A percentile compares a stretch with the other conserved stretches of the same genome.
phyloP scores from a whole-genome alignment of 1,284 basidiomycete species.

The Sanghuangporus baumii region DNA sequence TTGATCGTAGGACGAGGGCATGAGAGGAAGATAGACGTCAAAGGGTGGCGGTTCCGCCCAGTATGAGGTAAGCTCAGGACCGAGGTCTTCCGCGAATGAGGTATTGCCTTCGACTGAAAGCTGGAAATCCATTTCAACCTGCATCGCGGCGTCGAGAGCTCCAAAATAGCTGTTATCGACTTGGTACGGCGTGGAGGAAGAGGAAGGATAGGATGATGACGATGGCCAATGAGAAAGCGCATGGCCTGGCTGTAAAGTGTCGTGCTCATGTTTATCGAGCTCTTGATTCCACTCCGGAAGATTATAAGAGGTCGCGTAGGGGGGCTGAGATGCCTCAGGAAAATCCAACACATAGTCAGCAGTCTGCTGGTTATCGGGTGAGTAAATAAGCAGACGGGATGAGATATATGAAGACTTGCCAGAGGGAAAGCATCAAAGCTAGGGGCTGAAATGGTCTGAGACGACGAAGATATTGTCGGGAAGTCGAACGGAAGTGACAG shows the following conservation, averaged over 20 bases:
- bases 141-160: neutral
- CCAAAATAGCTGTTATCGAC: conserved; percentile 21
- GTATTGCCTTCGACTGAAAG: neutral
- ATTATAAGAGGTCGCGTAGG: too few relatives aligned
- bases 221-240: neutral
- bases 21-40: neutral
- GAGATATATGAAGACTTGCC: neutral
- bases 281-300: too few relatives aligned
- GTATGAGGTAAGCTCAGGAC: neutral
- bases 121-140: neutral
- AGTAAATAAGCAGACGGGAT: neutral
- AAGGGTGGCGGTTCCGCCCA: neutral
- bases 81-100: neutral
- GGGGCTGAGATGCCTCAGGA: too few relatives aligned
- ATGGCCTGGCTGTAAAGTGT: too few relatives aligned
- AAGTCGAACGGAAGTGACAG: neutral
- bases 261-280: too few relatives aligned
- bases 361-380: neutral
- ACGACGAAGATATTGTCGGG: neutral
- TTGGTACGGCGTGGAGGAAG: conserved; percentile 28
- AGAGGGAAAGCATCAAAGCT: neutral
- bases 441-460: neutral
- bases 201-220: neutral
- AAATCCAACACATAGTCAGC: neutral
- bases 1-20: neutral